A percentile compares a stretch with the other conserved stretches of the same genome.
phyloP scores from a whole-genome alignment of 306 rosid genomes.

The Urtica urens region DNA sequence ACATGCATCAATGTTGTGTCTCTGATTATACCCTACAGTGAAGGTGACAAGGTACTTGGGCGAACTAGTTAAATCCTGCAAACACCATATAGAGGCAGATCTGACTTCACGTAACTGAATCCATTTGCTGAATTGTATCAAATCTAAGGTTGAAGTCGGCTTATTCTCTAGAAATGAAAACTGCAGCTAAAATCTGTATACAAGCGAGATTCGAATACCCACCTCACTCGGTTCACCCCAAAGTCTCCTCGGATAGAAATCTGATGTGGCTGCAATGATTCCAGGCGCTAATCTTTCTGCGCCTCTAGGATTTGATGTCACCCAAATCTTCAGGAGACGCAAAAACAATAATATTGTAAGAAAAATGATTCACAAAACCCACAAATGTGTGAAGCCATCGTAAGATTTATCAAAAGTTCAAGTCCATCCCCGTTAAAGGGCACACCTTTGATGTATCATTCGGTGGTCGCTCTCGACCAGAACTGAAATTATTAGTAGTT shows the following conservation, averaged over 20 bases:
- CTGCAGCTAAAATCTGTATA: background rate
- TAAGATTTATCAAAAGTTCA: too few relatives aligned
- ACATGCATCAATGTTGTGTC: conserved; percentile 62
- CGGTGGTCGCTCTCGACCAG: conserved; percentile 29
- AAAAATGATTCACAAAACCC: too few relatives aligned
- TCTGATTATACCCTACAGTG: conserved; percentile 80
- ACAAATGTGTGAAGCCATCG: too few relatives aligned
- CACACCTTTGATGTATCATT: conserved; percentile 63
- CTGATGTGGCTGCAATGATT: conserved; percentile 71
- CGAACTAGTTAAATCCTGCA: conserved; percentile 72
- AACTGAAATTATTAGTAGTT: conserved; percentile 26
- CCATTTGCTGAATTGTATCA: background rate
- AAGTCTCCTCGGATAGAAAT: conserved; percentile 73
- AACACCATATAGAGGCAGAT: background rate
- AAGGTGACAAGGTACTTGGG: conserved; percentile 94
- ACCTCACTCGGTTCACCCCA: conserved; percentile 98
- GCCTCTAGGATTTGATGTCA: conserved; percentile 88
- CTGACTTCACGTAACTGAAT: background rate
- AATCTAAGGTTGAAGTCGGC: background rate
- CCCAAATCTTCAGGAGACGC: conserved; percentile 69
- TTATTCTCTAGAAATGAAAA: background rate
- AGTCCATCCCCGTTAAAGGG: too few relatives aligned
- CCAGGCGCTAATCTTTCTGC: conserved; percentile 84
- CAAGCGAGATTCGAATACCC: conserved; percentile 17
- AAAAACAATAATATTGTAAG: conserved; percentile 9